Base-by-base conservation (phyloP, 1,284 basidiomycete species). In the Puccinia horiana region DNA sequence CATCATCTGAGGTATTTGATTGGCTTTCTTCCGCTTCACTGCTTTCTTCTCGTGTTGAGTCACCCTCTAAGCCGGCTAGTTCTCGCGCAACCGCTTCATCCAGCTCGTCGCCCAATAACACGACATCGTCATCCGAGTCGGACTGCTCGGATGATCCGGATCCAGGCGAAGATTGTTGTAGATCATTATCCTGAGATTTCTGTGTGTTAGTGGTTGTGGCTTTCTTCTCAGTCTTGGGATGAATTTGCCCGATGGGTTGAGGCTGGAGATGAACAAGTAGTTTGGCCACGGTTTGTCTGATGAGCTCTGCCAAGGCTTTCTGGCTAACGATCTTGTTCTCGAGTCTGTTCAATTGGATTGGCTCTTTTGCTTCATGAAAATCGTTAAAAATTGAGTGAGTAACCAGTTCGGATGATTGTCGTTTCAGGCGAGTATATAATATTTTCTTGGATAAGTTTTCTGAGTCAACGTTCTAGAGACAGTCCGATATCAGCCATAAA, bases 241-340 rank as follows among this genome's bases (percentile, higher is more conserved):
- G 29, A 26, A 44, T n/a, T 5, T 52, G 20, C 6, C 54, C 32
- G 20, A 37, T 11, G 2, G 44, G 12, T 32, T 52, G 20, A 1
- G 70, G 49, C 40, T 44, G 49, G 29, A 52, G 49, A 1, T 69
- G 70, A 32, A 23, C 9, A 52, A 49, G 70, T 32, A 73, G 32
- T 32, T 52, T 73, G 32, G 44, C 3, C 18, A 73, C 70, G 23
- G 70, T 52, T 73, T 52, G 70, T 20, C 26, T 49, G 47, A 73
- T 73, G 11, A 73, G 6, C 9, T 73, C 42, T 11, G 70, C 44
- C 14, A 73, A 37, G 3, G 47, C 4, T 73, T 73, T 73, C 42
- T 73, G 70, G 29, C 70, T 73, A n/a, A 44, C 23, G 49, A 73
- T 73, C 26, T 73, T 73, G 29, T 73, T 73, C 29, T 73, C 70